Percentiles rank a stretch among this genome's conserved stretches.
Evolutionary conservation across 139 green algal species (phyloP).

Genomic region (Haematococcus sp.): DNA sequence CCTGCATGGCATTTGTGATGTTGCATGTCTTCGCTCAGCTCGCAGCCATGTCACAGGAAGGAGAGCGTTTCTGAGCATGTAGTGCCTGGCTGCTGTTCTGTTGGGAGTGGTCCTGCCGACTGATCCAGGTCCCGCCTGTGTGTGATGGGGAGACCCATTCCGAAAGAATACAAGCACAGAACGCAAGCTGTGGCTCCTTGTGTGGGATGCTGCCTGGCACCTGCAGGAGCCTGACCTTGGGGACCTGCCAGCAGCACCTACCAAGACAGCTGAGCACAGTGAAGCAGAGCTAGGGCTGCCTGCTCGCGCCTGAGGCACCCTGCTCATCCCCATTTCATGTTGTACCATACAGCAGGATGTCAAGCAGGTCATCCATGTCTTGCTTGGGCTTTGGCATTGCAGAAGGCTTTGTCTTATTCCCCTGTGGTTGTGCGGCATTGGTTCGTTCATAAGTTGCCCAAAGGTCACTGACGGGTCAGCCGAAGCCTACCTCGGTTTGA

Average conservation of each 20-base stretch:
- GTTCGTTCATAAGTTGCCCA: too few relatives aligned
- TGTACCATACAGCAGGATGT: too few relatives aligned
- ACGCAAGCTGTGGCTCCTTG: neutral
- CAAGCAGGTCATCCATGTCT: too few relatives aligned
- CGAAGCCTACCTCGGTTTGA: too few relatives aligned
- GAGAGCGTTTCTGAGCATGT: neutral
- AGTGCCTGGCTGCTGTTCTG: too few relatives aligned
- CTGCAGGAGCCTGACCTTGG: conserved; percentile 60
- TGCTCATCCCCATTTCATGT: too few relatives aligned
- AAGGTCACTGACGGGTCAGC: too few relatives aligned
- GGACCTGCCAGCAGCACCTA: conserved; percentile 49
- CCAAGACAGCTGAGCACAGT: conserved; percentile 36
- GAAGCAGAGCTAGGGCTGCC: conserved; percentile 3
- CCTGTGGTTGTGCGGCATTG: too few relatives aligned
- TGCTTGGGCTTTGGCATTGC: too few relatives aligned
- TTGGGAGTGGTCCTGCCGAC: neutral
- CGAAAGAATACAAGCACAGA: neutral
- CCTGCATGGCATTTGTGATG: neutral
- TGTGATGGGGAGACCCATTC: neutral
- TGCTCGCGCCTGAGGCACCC: neutral
- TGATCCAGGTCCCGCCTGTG: neutral
- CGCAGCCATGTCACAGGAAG: neutral
- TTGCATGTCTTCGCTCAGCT: neutral
- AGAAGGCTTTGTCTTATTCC: too few relatives aligned
- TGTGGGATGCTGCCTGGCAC: neutral